Conservation (phyloP, 2,329 filamentous ascomycete genomes). For the Epichloe coenophiala region DNA sequence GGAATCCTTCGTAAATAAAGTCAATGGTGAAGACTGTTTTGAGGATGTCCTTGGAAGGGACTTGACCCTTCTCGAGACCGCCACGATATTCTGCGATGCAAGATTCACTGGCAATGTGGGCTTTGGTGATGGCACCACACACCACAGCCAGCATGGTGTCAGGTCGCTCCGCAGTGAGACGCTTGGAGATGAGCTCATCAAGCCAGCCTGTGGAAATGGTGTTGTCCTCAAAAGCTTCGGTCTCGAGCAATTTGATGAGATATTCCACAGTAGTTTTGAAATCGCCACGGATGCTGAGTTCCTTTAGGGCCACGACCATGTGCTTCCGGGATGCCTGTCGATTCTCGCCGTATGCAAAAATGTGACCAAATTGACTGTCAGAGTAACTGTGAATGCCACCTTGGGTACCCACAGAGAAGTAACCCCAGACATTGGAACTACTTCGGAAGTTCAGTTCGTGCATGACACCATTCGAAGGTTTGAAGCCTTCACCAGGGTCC, state of each 20-base stretch:
- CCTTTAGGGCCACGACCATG: constrained; percentile 97
- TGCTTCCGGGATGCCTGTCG: constrained; percentile 91
- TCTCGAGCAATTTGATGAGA: constrained; percentile 96
- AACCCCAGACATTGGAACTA: constrained; percentile 99
- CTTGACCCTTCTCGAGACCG: constrained; percentile 91
- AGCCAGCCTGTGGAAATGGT: constrained; percentile 99
- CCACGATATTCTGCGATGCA: constrained; percentile 78
- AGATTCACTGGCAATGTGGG: constrained; percentile 82
- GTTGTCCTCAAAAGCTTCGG: constrained; percentile 95
- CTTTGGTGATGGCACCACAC: constrained; percentile 88
- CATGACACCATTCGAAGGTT: constrained; percentile 97
- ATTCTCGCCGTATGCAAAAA: constrained; percentile 98
- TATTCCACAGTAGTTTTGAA: constrained; percentile 98
- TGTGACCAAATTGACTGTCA: constrained; percentile 97
- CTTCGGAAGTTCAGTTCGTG: constrained; percentile 98
- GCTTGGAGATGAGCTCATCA: constrained; percentile 96
- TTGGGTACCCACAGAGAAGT: constrained; percentile 95
- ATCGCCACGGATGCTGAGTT: constrained; percentile 97
- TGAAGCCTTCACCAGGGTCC: constrained; percentile 97
- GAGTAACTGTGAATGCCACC: constrained; percentile 99
- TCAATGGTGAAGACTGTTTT: constrained; percentile 97
- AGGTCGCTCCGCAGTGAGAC: constrained; percentile 87
- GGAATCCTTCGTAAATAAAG: constrained; percentile 93
- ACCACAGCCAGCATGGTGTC: constrained; percentile 90
- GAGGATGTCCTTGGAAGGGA: constrained; percentile 88